These are phyloP conservation scores for Aurantiochytrium sp. DNA, from an alignment of 108 stramenopile genomes.

Conservation along the genomic window DNA sequence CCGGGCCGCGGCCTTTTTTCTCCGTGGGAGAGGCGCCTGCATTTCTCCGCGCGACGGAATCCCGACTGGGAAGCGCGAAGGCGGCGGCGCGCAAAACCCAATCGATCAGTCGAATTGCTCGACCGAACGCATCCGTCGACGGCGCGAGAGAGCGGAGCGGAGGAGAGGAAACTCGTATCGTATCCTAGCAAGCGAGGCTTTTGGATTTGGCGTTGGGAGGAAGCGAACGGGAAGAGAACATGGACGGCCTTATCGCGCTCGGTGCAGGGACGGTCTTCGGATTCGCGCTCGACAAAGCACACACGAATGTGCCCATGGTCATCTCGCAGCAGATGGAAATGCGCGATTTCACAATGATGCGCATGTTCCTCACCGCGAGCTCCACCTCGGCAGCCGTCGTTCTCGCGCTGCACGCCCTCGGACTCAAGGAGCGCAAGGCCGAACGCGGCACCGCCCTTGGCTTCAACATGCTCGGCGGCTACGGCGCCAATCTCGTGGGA, in stretches of 20 bases:
- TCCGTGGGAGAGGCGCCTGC: too few species aligned
- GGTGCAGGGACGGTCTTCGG: neutral
- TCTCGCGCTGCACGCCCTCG: neutral
- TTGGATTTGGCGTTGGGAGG: too few species aligned
- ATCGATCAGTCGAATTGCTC: too few species aligned
- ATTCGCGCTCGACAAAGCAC: neutral
- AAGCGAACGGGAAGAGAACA: too few species aligned
- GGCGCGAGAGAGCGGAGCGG: too few species aligned
- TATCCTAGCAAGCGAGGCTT: too few species aligned
- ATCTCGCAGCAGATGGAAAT: conserved; percentile 3
- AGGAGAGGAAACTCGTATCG: too few species aligned
- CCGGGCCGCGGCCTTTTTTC: too few species aligned
- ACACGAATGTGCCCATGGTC: neutral
- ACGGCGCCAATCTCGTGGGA: neutral
- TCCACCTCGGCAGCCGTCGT: neutral
- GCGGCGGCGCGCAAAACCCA: too few species aligned
- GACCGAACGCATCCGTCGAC: too few species aligned
- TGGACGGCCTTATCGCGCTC: neutral
- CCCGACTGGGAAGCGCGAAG: too few species aligned
- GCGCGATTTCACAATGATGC: neutral
- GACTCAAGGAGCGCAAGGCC: neutral
- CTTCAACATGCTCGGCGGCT: neutral
- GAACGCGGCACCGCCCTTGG: neutral
- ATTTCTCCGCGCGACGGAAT: too few species aligned
- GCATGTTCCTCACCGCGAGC: conserved; percentile 14